These are phyloP conservation scores for Nissolia schottii DNA, from an alignment of 306 rosid genomes.

Conservation along the genomic window DNA sequence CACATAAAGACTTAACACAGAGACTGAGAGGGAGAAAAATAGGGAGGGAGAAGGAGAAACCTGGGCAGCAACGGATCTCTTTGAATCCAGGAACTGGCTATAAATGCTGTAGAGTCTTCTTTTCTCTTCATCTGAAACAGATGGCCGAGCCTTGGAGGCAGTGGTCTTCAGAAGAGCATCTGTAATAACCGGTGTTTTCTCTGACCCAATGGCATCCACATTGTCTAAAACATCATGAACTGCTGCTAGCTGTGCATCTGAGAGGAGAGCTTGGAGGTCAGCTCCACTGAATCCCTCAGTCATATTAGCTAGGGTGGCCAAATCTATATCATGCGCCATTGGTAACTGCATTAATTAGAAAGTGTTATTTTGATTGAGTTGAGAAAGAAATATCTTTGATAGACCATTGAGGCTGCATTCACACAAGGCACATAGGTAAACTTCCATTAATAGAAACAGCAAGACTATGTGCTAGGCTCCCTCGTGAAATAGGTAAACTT, in stretches of 20 bases:
- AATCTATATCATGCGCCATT: constrained; percentile 62
- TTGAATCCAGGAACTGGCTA: constrained; percentile 72
- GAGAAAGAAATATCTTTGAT: background rate
- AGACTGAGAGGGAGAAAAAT: background rate
- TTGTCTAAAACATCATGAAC: constrained; percentile 75
- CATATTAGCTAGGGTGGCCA: constrained; percentile 63
- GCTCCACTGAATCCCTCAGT: constrained; percentile 98
- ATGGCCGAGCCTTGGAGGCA: constrained; percentile 72
- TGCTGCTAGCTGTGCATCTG: constrained; percentile 96
- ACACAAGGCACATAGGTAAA: background rate
- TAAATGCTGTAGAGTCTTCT: constrained; percentile 66
- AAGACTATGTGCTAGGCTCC: background rate
- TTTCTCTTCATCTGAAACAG: constrained; percentile 85
- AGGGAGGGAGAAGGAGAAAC: constrained; percentile 37
- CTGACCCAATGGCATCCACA: constrained; percentile 25
- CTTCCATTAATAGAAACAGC: background rate
- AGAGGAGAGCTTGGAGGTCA: constrained; percentile 93
- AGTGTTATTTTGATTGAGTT: background rate
- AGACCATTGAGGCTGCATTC: background rate
- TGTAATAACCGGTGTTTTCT: constrained; percentile 61
- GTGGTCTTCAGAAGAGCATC: constrained; percentile 59
- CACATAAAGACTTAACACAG: background rate
- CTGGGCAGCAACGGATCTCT: constrained; percentile 79
- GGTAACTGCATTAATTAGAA: constrained; percentile 57
- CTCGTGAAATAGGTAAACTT: background rate